Evolutionary conservation across 768 basidiomycete species (phyloP), one percentile per base, ranked within the genome.

Genomic region (Tylopilus sp.): DNA sequence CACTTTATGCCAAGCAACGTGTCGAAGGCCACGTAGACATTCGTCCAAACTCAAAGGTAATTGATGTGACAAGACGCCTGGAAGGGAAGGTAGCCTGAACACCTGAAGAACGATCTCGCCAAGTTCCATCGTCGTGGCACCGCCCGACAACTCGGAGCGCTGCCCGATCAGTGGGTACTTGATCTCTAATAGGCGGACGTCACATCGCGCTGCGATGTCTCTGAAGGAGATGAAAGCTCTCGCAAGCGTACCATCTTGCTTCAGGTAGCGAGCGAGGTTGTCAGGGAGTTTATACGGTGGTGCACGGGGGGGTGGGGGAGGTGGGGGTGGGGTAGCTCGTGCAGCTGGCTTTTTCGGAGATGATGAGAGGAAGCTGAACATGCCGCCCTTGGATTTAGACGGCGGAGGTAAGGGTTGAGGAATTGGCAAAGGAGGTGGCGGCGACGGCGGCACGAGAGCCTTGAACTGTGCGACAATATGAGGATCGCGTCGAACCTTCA

Each of bases 41-140:
- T 98, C 96, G 50, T 98, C 95, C 61, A 98, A 74, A 63, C 91
- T 93, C 69, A 94, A 88, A 14, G 96, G 95, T 19, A 98, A 75
- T 55, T 91, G 81, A 40, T 86, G 83, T 19, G 82, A 78, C 31
- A 83, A 72, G 21, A 97, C 74, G 17, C 92, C 92, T n/a, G 91
- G 88, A 42, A 98, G 69, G 3, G 94, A 83, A 0, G 95, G 95
- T 12, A 98, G 73, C 64, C 93, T 79, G 74, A 98, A 95, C 50
- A 98, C 73, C 71, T 98, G 94, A 48, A 98, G 72, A 13, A 92
- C 82, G 49, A 98, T 83, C 70, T 95, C 90, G 33, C 93, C 95
- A 21, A 94, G 79, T 64, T 91, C 85, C 45, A 86, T 82, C 17
- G 83, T 81, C 53, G 79, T 75, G 53, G 82, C 78, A 30, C 80